Conservation (phyloP, 768 basidiomycete species). For the Trametes cinnabarina region DNA sequence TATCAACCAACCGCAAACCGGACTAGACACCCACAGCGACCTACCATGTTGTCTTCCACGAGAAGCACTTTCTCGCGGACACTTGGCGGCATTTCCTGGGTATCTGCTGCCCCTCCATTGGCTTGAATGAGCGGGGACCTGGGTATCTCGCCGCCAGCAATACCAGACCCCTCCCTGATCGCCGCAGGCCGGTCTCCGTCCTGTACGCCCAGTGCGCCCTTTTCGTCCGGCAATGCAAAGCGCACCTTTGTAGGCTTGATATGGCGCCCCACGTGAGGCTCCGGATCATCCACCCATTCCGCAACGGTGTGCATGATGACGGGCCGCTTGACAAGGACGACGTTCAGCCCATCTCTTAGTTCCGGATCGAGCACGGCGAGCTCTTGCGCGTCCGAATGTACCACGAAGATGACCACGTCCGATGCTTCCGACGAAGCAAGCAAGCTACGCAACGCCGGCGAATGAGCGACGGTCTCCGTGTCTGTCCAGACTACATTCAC, state of each 20-base stretch:
- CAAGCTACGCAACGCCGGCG: constrained; percentile 18
- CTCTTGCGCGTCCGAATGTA: constrained; percentile 22
- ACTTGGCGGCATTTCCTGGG: neutral
- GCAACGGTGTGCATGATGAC: constrained; percentile 25
- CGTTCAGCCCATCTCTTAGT: constrained; percentile 18
- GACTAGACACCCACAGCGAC: too few relatives aligned
- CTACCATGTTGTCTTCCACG: constrained; percentile 30
- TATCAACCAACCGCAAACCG: too few relatives aligned
- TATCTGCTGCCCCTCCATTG: neutral
- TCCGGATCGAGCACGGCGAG: constrained; percentile 23
- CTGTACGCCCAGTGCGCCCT: neutral
- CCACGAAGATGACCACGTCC: constrained; percentile 20
- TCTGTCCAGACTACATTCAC: constrained; percentile 29
- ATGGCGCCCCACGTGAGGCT: constrained; percentile 20
- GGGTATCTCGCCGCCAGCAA: neutral
- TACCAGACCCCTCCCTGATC: neutral
- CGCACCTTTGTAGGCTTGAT: constrained; percentile 21
- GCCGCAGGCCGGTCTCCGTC: neutral
- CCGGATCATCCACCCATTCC: constrained; percentile 23
- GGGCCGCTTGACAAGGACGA: constrained; percentile 30
- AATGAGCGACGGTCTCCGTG: constrained; percentile 18
- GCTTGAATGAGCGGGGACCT: neutral
- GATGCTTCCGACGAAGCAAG: neutral
- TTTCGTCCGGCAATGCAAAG: constrained; percentile 17
- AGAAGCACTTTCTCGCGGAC: constrained; percentile 19